These are phyloP conservation scores for Annulohypoxylon maeteangense DNA, from an alignment of 495 filamentous ascomycete genomes.

Conservation along the genomic window DNA sequence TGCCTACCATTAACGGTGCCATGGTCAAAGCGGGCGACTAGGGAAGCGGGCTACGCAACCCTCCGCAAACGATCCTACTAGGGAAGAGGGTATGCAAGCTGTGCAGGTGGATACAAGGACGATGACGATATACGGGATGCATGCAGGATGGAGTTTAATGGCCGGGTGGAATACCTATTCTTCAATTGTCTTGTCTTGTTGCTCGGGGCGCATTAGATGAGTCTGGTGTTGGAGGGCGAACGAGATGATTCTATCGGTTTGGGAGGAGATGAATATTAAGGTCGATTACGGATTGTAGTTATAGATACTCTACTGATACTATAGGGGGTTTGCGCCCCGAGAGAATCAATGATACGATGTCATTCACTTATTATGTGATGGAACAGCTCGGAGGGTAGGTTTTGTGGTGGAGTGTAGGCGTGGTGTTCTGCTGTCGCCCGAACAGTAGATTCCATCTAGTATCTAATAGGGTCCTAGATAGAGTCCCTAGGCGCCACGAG, in stretches of 20 bases:
- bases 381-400: neutral
- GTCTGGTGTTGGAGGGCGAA: conserved; percentile 30
- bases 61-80: conserved; percentile 2
- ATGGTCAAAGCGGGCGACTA: conserved; percentile 46
- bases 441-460: neutral
- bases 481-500: no score
- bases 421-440: neutral
- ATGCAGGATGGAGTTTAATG: conserved; percentile 41
- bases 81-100: conserved; percentile 9
- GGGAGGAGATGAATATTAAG: conserved; percentile 1
- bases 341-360: conserved; percentile 21
- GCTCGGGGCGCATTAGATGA: conserved; percentile 32
- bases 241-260: conserved; percentile 9
- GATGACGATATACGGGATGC: conserved; percentile 10
- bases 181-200: conserved; percentile 25
- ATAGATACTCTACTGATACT: conserved; percentile 20
- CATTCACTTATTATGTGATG: conserved; percentile 17
- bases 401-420: neutral
- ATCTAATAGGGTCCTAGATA: no score
- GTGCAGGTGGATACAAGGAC: conserved; percentile 11
- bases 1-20: conserved; percentile 50
- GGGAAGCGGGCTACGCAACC: conserved; percentile 5
- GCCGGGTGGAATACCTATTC: conserved; percentile 28
- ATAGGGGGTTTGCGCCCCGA: neutral
- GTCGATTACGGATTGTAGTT: conserved; percentile 30